Evolutionary conservation across 257 asterid species (phyloP).

Genomic region (Solanum phureja): DNA sequence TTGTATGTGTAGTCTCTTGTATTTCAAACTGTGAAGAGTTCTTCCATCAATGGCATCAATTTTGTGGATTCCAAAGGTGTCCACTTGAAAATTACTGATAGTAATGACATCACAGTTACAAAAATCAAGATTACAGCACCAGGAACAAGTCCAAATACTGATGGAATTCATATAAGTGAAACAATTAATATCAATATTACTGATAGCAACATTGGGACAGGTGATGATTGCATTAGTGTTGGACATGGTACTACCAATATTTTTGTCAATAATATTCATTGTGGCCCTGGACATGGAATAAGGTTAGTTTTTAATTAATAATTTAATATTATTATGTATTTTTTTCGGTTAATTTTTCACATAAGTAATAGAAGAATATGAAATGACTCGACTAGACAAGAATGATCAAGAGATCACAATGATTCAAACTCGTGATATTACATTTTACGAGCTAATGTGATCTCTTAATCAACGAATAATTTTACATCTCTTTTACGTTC

Average conservation of each 20-base stretch:
- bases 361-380: background rate
- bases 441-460: background rate
- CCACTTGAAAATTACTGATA: slow-evolving; percentile 39
- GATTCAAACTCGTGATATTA: background rate
- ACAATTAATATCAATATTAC: slow-evolving; percentile 23
- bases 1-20: slow-evolving; percentile 27
- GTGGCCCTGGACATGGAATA: slow-evolving; percentile 37
- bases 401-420: background rate
- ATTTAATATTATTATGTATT: background rate
- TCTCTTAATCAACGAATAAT: background rate
- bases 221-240: slow-evolving; percentile 24
- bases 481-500: background rate
- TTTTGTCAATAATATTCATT: background rate
- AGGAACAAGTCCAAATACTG: slow-evolving; percentile 70
- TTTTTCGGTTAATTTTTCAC: background rate
- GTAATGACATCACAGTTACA: slow-evolving; percentile 10
- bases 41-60: slow-evolving; percentile 15
- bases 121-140: slow-evolving; percentile 48
- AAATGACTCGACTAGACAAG: background rate
- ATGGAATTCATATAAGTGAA: slow-evolving; percentile 49
- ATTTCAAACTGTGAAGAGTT: slow-evolving; percentile 8
- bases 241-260: slow-evolving; percentile 11
- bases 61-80: slow-evolving; percentile 58
- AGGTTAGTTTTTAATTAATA: slow-evolving; percentile 1
- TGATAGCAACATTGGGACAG: slow-evolving; percentile 30